Evolutionary conservation across 495 filamentous ascomycete species (phyloP), one percentile per base, ranked within the genome.

Genomic region (Podospora anserina): DNA sequence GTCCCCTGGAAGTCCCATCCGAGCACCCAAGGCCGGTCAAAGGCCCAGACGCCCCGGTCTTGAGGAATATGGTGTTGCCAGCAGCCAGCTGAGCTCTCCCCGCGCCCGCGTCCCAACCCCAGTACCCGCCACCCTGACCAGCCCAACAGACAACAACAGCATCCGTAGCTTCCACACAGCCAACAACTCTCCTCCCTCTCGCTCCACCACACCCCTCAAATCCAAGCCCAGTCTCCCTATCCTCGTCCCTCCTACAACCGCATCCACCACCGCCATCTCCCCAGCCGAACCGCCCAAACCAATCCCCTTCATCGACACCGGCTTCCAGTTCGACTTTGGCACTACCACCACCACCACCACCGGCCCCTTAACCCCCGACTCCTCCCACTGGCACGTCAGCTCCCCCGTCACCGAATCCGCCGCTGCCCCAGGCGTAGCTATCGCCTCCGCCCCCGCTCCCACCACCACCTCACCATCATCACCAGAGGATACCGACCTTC

Each of bases 271-370:
- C 3, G 61, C 68, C 15, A 27, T 66, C 53, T 30, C 66, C 63
- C 23, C 49, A 30, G 27, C 58, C 54, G 55, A 64, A 20, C 72
- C 61, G 26, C 61, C 62, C 1, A 61, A 56, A 11, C 70, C 67
- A 23, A 73, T 58, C 63, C 63, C 66, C 4, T 20, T 66, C 4
- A 60, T 70, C 32, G 73, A 72, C 18, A 64, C 67, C 3, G 72
- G 75, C 56, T 78, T 78, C 72, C 74, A 78, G 15, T 78, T 78
- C 44, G 74, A 74, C 66, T 77, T 78, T 62, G 73, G 71, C 55
- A 67, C 68, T 15, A 49, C 13, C 32, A 27, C 54, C 18, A 34
- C 13, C 32, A 27, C 60, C 23, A 27, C 26, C n/a, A 20, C 19
- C 15, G 67, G 64, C 4, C 70, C 70, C 15, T 71, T 74, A 0